Base-by-base conservation (phyloP, 805 yeast genomes). In the Lachancea nothofagi region DNA sequence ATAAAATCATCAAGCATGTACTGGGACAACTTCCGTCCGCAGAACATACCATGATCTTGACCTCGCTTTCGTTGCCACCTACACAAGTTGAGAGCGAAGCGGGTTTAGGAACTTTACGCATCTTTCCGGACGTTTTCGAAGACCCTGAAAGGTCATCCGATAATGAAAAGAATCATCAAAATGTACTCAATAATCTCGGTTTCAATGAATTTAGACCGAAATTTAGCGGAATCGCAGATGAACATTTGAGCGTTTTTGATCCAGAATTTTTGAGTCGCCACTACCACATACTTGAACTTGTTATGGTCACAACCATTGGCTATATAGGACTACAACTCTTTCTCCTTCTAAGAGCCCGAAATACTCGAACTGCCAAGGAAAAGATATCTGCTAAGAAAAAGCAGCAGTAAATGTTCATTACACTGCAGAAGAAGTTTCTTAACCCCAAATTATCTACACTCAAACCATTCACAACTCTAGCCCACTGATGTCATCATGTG, bases 1-100 rank as follows among this genome's bases (percentile, higher is more conserved):
- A 74, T 47, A 72, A 68, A 33, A 61, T 66, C 33, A 50, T 85
- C 8, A 66, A 82, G 38, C 67, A 69, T 14, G 68, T 83, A 3
- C 45, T 83, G n/a, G 72, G 83, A 26, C 77, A 75, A 40, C 58
- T 83, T 9, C 96, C 96, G 1, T 70, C 89, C 0, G 95, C 96
- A 0, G 74, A 75, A 44, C 72, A 71, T 40, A 67, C 87, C 2
- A 62, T 88, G 2, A 57, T 86, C 2, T 66, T 78, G 42, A 76
- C 88, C 0, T 68, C 80, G 0, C 33, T 58, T 8, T 57, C 30
- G 5, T n/a, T 10, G 18, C 19, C 28, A 6, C 21, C 40, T 4
- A 25, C 37, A 24, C 72, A 2, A 36, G 55, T 1, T 64, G 69
- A 4, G 49, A 56, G 33, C 51, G 58, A 8, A 45, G 37, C 55